Conservation (phyloP, 257 asterid species). For the Penstemon eatonii region DNA sequence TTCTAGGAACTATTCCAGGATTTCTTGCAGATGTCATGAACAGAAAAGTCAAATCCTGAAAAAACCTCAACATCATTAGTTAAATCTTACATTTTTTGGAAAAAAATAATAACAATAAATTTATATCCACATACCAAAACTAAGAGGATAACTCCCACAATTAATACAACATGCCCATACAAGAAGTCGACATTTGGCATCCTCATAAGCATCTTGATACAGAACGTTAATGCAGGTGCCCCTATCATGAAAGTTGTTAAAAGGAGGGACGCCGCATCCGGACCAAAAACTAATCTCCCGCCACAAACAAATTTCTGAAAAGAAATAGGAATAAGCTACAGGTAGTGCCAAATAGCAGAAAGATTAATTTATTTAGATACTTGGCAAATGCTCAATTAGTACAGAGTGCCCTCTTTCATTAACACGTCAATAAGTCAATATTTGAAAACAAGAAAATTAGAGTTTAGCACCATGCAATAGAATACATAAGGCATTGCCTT, state of each 20-base stretch:
- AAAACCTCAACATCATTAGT: constrained; percentile 12
- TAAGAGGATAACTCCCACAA: constrained; percentile 58
- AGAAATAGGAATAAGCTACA: constrained; percentile 6
- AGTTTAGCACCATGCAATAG: too few species aligned
- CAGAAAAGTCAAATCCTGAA: constrained; percentile 75
- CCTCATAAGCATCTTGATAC: constrained; percentile 50
- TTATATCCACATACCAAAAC: constrained; percentile 48
- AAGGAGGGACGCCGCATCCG: constrained; percentile 63
- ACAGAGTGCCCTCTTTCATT: not conserved
- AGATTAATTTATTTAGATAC: not conserved
- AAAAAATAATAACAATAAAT: not conserved
- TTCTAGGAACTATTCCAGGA: constrained; percentile 86
- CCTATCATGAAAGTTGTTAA: constrained; percentile 64
- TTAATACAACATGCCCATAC: constrained; percentile 47
- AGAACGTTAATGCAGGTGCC: constrained; percentile 70
- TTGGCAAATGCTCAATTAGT: not conserved
- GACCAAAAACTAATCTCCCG: constrained; percentile 86
- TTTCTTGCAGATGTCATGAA: constrained; percentile 72
- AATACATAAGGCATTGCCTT: not conserved
- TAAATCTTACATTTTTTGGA: not conserved
- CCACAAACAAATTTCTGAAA: constrained; percentile 79
- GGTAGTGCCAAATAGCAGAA: constrained; percentile 1
- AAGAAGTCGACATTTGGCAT: constrained; percentile 39
- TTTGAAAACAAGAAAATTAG: not conserved
- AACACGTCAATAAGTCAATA: not conserved